Conservation (phyloP, 2,329 filamentous ascomycete genomes). For the Fusarium sp. region DNA sequence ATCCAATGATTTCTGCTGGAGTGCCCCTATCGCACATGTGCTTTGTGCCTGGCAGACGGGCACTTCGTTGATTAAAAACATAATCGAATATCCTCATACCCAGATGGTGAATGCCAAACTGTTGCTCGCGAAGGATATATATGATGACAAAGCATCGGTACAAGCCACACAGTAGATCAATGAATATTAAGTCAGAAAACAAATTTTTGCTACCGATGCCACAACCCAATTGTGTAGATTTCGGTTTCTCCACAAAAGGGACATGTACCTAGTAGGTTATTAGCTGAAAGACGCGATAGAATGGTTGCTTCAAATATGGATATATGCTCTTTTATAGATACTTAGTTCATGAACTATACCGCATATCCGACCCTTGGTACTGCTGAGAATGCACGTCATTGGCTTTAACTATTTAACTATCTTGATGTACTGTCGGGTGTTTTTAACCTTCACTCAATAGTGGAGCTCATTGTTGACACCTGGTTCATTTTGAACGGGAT, state of each 20-base stretch:
- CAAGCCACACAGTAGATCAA: not conserved
- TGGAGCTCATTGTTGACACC: too few relatives aligned
- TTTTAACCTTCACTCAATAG: too few relatives aligned
- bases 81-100: not conserved
- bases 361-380: too few relatives aligned
- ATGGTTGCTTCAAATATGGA: not conserved
- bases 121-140: not conserved
- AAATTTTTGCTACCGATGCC: too few relatives aligned
- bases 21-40: conserved; percentile 34
- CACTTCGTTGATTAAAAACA: conserved; percentile 11
- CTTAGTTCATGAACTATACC: too few relatives aligned
- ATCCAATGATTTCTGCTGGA: conserved; percentile 16
- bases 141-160: not conserved
- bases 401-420: too few relatives aligned
- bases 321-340: too few relatives aligned
- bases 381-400: too few relatives aligned
- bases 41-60: conserved; percentile 22
- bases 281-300: not conserved
- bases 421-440: too few relatives aligned
- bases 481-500: too few relatives aligned
- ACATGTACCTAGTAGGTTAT: not conserved
- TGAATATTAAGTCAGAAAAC: not conserved
- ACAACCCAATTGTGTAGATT: too few relatives aligned
- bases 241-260: not conserved
- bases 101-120: not conserved